Percentiles rank a stretch among this genome's conserved stretches.
These are phyloP conservation scores for Chalara sp. DNA, from an alignment of 2,329 filamentous ascomycete species.

Conservation along the genomic window DNA sequence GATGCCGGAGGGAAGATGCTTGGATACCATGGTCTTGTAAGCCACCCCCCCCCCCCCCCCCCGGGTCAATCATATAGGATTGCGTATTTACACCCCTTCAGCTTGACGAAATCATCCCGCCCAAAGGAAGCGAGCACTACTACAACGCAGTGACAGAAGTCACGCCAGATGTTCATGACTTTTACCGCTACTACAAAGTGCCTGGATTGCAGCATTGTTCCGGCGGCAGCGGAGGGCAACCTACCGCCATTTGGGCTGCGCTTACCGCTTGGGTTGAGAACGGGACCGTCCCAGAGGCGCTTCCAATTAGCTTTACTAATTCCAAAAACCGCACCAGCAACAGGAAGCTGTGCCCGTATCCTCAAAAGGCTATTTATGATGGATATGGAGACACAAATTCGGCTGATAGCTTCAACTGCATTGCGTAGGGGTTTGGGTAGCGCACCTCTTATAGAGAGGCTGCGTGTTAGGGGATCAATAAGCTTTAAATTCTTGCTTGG, in stretches of 20 bases:
- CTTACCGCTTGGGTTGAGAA: slow-evolving; percentile 28
- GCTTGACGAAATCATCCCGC: slow-evolving; percentile 1
- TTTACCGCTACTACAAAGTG: slow-evolving; percentile 26
- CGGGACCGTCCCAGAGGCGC: slow-evolving; percentile 20
- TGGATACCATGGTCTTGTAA: slow-evolving; percentile 10
- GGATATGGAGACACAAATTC: too few species aligned
- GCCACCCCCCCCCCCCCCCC: slow-evolving; percentile 2
- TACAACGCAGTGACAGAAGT: slow-evolving; percentile 5
- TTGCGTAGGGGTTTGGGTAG: too few species aligned
- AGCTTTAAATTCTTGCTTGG: too few species aligned
- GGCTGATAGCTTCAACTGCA: too few species aligned
- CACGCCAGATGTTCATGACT: not conserved
- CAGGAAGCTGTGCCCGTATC: too few species aligned
- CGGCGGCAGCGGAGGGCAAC: slow-evolving; percentile 15
- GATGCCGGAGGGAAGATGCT: slow-evolving; percentile 12
- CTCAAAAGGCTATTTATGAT: too few species aligned
- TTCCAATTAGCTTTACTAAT: not conserved
- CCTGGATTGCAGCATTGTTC: slow-evolving; percentile 28
- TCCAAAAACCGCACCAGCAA: too few species aligned
- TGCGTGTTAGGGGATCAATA: too few species aligned
- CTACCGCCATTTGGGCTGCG: slow-evolving; percentile 14
- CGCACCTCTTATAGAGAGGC: too few species aligned
- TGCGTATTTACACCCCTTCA: too few species aligned
- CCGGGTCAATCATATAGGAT: too few species aligned
- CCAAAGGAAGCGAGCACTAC: slow-evolving; percentile 16